phyloP scores from a whole-genome alignment of 768 basidiomycete species.

The Russula lepida region DNA sequence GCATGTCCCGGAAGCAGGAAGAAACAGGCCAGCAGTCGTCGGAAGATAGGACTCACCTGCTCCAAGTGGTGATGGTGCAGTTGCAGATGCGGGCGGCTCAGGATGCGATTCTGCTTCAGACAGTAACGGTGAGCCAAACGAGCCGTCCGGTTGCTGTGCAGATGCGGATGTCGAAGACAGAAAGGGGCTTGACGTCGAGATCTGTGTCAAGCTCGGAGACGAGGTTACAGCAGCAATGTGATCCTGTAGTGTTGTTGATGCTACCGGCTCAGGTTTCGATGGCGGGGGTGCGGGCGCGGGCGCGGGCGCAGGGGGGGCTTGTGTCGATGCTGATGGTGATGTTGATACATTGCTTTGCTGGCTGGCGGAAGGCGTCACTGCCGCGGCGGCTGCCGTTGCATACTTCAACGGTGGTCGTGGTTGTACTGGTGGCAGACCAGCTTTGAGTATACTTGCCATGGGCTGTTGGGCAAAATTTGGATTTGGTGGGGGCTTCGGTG shows the following conservation, averaged over 20 bases:
- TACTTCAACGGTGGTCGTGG: constrained; percentile 78
- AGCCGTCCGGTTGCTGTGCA: constrained; percentile 54
- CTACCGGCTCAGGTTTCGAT: constrained; percentile 25
- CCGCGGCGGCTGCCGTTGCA: constrained; percentile 81
- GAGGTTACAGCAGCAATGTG: constrained; percentile 38
- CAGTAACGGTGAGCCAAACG: constrained; percentile 64
- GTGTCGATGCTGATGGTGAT: constrained; percentile 29
- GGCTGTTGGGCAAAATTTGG: constrained; percentile 78
- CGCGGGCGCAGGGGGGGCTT: constrained; percentile 31
- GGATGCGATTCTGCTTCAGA: constrained; percentile 50
- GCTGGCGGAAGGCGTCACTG: constrained; percentile 32
- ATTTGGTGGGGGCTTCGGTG: constrained; percentile 70
- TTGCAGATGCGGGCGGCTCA: constrained; percentile 35
- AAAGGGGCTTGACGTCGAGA: constrained; percentile 74
- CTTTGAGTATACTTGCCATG: constrained; percentile 67
- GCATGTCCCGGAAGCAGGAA: neutral
- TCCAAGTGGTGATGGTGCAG: constrained; percentile 51
- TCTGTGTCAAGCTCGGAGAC: constrained; percentile 81
- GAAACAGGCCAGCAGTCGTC: neutral
- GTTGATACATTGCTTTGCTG: constrained; percentile 30
- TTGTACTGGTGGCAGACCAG: constrained; percentile 48
- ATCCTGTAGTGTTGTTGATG: constrained; percentile 26
- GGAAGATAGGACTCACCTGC: neutral
- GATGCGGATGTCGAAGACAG: constrained; percentile 60
- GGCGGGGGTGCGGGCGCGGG: constrained; percentile 30